These are phyloP conservation scores for Mycena latifolia DNA, from an alignment of 768 basidiomycete species.

Conservation along the genomic window DNA sequence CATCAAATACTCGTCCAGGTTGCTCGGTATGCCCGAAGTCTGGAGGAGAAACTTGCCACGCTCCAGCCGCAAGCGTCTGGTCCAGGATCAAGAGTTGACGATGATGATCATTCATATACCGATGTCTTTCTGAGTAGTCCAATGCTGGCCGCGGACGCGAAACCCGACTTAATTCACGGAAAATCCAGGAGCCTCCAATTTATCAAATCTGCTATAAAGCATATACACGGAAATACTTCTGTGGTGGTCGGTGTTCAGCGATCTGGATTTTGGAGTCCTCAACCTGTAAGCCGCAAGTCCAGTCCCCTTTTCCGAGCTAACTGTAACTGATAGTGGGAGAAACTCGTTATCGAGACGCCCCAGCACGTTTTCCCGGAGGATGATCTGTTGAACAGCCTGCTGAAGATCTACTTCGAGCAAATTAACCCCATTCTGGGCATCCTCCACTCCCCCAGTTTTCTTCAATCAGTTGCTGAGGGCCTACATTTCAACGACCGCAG, in stretches of 20 bases:
- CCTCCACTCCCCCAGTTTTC: slow-evolving; percentile 77
- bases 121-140: background rate
- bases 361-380: too few relatives aligned
- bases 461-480: slow-evolving; percentile 55
- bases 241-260: slow-evolving; percentile 9
- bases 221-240: background rate
- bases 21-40: slow-evolving; percentile 20
- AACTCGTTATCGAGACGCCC: too few relatives aligned
- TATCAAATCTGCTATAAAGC: background rate
- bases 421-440: slow-evolving; percentile 67
- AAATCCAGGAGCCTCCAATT: slow-evolving; percentile 18
- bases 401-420: slow-evolving; percentile 70
- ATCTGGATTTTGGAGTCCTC: slow-evolving; percentile 16
- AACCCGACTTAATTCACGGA: background rate
- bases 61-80: background rate
- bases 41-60: too few relatives aligned
- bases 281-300: slow-evolving; percentile 2
- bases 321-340: slow-evolving; percentile 15
- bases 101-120: too few relatives aligned
- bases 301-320: background rate
- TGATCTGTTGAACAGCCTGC: slow-evolving; percentile 57
- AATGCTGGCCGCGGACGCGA: background rate
- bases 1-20: slow-evolving; percentile 17
- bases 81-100: background rate
- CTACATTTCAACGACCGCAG: slow-evolving; percentile 61